Base-by-base conservation (phyloP, 2,329 filamentous ascomycete genomes). In the Botryotinia globosa region DNA sequence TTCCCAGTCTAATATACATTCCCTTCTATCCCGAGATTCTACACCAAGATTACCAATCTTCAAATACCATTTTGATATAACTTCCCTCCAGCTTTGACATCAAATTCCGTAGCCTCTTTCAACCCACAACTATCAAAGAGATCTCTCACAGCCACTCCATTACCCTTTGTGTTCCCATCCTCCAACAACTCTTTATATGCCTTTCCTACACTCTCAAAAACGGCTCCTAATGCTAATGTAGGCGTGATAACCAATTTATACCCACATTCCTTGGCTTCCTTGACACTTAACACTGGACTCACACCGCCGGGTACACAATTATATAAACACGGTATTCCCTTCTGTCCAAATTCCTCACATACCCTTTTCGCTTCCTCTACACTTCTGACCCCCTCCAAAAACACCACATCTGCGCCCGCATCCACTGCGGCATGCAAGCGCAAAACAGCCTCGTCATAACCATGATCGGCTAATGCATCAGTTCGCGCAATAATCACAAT, bases 401-500 rank as follows among this genome's bases (percentile, higher is more conserved):
- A 87, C 0, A 84, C 85, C 3, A 87, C 86, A 77, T 91, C 89
- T 1, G 88, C 88, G 29, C 89, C 88, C 16, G 84, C 85, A 5
- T 83, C 82, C 1, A 85, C 80, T 0, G 89, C 89, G 0, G 80
- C 83, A 70, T 82, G 82, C 20, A 91, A 81, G 2, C 89, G 81
- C 2, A 76, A 76, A 14, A 90, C 79, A 3, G 87, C 86, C 76
- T 87, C 87, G 16, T 88, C 87, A 74, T 87, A 91, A 0, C 88
- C 89, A 9, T 84, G 82, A 0, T 83, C 81, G 74, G 89, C 87
- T 5, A 89, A 80, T 1, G 89, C 87, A 76, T 91, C 89, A 0
- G 89, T 91, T 18, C 89, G 84, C 1, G 89, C 89, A 72, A 92
- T 91, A 72, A 91, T 84, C 42, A 91, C 84, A 25, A 64, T 71